phyloP scores from a whole-genome alignment of 495 filamentous ascomycete genomes.

The Hamigera avellanea region DNA sequence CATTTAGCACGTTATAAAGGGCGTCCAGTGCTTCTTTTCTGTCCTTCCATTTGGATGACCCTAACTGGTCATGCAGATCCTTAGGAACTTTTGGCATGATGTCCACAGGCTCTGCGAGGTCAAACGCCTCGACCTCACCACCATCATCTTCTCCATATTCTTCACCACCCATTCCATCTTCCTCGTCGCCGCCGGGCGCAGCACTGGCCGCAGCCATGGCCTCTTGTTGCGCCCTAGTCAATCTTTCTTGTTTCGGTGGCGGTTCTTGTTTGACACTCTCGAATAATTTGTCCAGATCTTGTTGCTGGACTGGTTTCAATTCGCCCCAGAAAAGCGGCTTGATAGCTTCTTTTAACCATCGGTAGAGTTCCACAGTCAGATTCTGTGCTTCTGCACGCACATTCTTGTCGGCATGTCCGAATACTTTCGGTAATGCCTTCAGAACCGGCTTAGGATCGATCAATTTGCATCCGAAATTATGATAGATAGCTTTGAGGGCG shows the following conservation, averaged over 20 bases:
- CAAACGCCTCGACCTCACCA: slow-evolving; percentile 68
- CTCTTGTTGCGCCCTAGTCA: slow-evolving; percentile 83
- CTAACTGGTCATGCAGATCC: slow-evolving; percentile 69
- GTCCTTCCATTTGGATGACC: slow-evolving; percentile 95
- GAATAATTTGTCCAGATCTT: slow-evolving; percentile 87
- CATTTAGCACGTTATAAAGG: slow-evolving; percentile 62
- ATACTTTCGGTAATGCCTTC: slow-evolving; percentile 81
- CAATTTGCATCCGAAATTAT: slow-evolving; percentile 91
- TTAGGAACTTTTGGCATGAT: slow-evolving; percentile 74
- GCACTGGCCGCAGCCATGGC: slow-evolving; percentile 57
- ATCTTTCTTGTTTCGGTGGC: slow-evolving; percentile 76
- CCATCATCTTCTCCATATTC: slow-evolving; percentile 58
- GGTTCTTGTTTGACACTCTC: slow-evolving; percentile 85
- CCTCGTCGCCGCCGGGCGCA: slow-evolving; percentile 42
- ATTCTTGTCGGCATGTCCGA: slow-evolving; percentile 96
- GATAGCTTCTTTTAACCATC: slow-evolving; percentile 96
- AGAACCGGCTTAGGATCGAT: slow-evolving; percentile 93
- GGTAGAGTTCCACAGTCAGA: slow-evolving; percentile 85
- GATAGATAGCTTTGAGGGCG: slow-evolving; percentile 71
- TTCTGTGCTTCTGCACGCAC: slow-evolving; percentile 90
- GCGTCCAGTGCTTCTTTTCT: slow-evolving; percentile 90
- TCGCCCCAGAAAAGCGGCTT: slow-evolving; percentile 97
- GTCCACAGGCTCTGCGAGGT: slow-evolving; percentile 84
- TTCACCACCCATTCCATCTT: slow-evolving; percentile 38
- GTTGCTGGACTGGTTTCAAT: slow-evolving; percentile 89